Base-by-base conservation (phyloP, 768 basidiomycete genomes). In the Kwoniella europaea region DNA sequence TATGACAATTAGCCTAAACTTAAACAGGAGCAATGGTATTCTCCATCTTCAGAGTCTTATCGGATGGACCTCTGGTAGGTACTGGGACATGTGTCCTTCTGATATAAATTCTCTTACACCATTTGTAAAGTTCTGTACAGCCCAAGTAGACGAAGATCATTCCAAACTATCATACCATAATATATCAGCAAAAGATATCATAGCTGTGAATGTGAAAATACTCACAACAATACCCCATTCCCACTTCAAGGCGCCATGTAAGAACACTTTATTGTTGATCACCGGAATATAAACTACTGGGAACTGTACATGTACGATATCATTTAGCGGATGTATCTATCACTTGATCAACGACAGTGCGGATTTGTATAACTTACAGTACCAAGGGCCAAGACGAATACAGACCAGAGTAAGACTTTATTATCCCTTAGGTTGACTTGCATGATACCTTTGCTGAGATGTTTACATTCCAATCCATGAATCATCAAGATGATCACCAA, bases 171-270 rank as follows among this genome's bases (percentile, higher is more conserved):
- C 12, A 53, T n/a, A 4, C 29, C 29, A 6, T 29, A 6, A 2
- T 6, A 6, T 29, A 29, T 29, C 3, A 29, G 29, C 29, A 29
- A 29, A 6, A 29, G 3, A 6, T 6, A 29, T 29, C 4, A 29
- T 1, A 29, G 29, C 29, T 29, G 29, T 29, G 5, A 29, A 29
- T 4, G 4, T 4, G 3, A 29, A 4, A 29, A 4, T 2, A 74
- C 73, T 68, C 55, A 83, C 80, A 20, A 85, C 77, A 65, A 84
- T 74, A 13, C 83, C 84, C 85, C 85, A 86, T 71, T 82, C 85
- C 85, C 83, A 85, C 10, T 74, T 75, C 53, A 85, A 74, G 1
- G 78, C 64, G 4, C 68, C 70, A 63, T 85, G 75, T 20, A 83
- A 77, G 82, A 86, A 85, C 22, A 84, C 84, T 60, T 76, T 68